These are phyloP conservation scores for Mortierella hygrophila DNA, from an alignment of 192 early-diverging fungal genomes.

Conservation along the genomic window DNA sequence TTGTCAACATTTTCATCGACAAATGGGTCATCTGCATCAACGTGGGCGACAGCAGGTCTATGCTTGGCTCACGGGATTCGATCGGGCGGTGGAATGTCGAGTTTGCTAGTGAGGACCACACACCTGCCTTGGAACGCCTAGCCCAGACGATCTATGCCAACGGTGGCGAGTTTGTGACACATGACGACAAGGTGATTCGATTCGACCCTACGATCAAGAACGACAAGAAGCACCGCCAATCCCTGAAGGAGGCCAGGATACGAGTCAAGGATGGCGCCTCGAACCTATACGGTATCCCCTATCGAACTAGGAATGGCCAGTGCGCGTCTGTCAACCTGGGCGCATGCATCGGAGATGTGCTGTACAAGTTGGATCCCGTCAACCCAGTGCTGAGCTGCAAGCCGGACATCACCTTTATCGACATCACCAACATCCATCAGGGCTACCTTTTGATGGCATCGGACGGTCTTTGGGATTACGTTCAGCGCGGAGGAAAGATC, in stretches of 20 bases:
- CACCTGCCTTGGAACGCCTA: constrained; percentile 67
- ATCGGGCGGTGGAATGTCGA: constrained; percentile 64
- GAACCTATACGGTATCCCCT: constrained; percentile 55
- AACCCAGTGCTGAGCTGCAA: constrained; percentile 61
- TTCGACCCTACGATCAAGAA: constrained; percentile 61
- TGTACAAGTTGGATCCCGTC: constrained; percentile 65
- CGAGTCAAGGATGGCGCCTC: constrained; percentile 56
- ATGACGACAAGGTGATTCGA: constrained; percentile 65
- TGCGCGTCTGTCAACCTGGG: constrained; percentile 65
- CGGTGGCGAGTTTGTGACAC: constrained; percentile 71
- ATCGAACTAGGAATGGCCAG: constrained; percentile 46
- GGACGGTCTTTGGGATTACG: constrained; percentile 70
- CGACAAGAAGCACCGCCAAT: constrained; percentile 63
- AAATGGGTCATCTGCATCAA: constrained; percentile 69
- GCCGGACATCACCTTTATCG: constrained; percentile 68
- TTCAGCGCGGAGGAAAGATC: constrained; percentile 58
- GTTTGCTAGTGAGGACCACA: constrained; percentile 69
- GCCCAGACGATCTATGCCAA: constrained; percentile 67
- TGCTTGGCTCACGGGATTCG: constrained; percentile 48
- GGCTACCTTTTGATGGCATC: constrained; percentile 69
- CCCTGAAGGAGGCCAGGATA: constrained; percentile 67
- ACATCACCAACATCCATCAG: constrained; percentile 36
- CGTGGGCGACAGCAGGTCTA: constrained; percentile 69
- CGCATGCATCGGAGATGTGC: constrained; percentile 67
- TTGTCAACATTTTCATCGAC: constrained; percentile 66